phyloP scores from a whole-genome alignment of 176 grass and related monocot genomes.

The Avena atlantica region DNA sequence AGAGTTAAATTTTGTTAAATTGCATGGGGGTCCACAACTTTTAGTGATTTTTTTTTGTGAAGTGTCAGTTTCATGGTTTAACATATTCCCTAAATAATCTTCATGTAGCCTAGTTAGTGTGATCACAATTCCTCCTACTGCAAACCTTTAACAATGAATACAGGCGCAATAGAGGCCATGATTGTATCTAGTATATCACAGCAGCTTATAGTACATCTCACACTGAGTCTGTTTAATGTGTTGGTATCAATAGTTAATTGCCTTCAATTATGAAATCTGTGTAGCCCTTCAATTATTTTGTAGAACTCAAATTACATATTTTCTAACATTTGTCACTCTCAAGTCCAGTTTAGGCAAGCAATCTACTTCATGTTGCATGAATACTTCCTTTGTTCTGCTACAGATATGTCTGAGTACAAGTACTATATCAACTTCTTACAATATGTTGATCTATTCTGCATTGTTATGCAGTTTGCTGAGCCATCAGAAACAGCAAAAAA shows the following conservation, averaged over 20 bases:
- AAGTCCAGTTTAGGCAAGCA: neutral
- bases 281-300: neutral
- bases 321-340: neutral
- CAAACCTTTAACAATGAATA: neutral
- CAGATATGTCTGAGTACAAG: neutral
- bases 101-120: neutral
- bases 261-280: neutral
- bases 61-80: neutral
- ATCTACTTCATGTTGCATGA: neutral
- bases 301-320: neutral
- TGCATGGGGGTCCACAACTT: neutral
- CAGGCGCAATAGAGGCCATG: neutral
- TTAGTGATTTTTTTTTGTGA: neutral
- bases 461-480: constrained; percentile 64
- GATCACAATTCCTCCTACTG: neutral
- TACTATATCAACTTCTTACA: neutral
- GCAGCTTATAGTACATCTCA: neutral
- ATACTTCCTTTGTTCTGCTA: neutral
- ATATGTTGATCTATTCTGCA: neutral
- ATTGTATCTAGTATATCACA: neutral
- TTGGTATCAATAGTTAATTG: neutral
- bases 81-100: neutral
- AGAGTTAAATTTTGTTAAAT: neutral
- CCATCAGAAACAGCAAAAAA: constrained; percentile 53
- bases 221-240: neutral